These are phyloP conservation scores for Didymella arachidicola DNA, from an alignment of 2,329 filamentous ascomycete genomes.

Conservation along the genomic window DNA sequence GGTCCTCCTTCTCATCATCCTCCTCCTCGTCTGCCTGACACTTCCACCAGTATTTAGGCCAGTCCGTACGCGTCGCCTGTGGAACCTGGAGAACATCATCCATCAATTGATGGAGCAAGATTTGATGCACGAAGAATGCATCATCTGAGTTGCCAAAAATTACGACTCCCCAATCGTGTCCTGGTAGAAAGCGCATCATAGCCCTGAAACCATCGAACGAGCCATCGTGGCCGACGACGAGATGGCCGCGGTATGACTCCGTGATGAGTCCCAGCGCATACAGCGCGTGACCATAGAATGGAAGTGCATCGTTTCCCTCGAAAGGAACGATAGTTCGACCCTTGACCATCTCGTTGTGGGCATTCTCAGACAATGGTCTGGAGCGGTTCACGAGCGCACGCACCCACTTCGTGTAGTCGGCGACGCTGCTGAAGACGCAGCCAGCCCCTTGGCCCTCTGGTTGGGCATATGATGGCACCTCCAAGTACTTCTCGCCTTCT, in stretches of 20 bases:
- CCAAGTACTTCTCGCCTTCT: conserved; percentile 2
- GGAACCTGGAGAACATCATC: conserved; percentile 7
- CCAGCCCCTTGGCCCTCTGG: conserved; percentile 37
- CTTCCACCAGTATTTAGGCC: conserved; percentile 10
- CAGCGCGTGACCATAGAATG: conserved; percentile 15
- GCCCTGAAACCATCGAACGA: conserved; percentile 22
- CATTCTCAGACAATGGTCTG: conserved; percentile 14
- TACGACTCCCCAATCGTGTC: conserved; percentile 22
- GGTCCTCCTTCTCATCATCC: conserved; percentile 5
- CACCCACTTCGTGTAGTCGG: conserved; percentile 37
- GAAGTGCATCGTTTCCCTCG: conserved; percentile 17
- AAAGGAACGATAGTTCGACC: conserved; percentile 21
- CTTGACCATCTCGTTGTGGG: conserved; percentile 26
- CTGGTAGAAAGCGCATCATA: conserved; percentile 19
- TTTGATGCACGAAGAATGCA: conserved; percentile 15
- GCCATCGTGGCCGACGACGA: conserved; percentile 21
- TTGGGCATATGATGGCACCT: conserved; percentile 16
- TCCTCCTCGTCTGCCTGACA: conserved; percentile 3
- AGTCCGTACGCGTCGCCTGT: conserved; percentile 6
- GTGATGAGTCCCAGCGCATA: conserved; percentile 21
- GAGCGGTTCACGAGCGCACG: conserved; percentile 30
- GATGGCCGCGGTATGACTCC: conserved; percentile 23
- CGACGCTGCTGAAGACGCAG: conserved; percentile 29
- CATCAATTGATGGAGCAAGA: conserved; percentile 18
- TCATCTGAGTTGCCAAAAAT: conserved; percentile 20